A percentile compares a stretch with the other conserved stretches of the same genome.
Evolutionary conservation across 2,329 filamentous ascomycete genomes (phyloP).

Genomic region (Byssothecium circinans): DNA sequence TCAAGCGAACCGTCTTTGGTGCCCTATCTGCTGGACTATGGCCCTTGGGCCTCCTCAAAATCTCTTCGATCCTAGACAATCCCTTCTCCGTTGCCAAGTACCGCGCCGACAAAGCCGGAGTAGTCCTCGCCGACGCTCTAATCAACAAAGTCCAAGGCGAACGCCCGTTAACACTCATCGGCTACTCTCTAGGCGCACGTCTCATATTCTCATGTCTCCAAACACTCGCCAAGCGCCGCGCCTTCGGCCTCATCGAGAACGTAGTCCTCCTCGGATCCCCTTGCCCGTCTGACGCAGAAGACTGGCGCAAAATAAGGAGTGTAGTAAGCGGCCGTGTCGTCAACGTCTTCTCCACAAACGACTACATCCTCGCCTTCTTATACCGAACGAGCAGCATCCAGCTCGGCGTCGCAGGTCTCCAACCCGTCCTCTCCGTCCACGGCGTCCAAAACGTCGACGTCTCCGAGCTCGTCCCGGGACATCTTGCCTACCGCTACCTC

Average conservation of each 20-base stretch:
- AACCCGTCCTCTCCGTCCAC: constrained; percentile 68
- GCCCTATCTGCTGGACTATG: constrained; percentile 52
- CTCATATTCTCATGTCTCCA: constrained; percentile 82
- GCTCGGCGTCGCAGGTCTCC: constrained; percentile 79
- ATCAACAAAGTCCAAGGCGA: constrained; percentile 82
- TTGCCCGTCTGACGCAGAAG: constrained; percentile 67
- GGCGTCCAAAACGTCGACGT: constrained; percentile 64
- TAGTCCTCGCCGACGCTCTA: constrained; percentile 77
- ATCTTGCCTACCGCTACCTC: constrained; percentile 54
- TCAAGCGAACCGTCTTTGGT: constrained; percentile 61
- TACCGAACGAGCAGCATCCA: constrained; percentile 84
- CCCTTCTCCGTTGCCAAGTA: constrained; percentile 77
- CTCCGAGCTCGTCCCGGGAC: constrained; percentile 53
- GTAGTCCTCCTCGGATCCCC: constrained; percentile 83
- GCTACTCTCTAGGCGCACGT: constrained; percentile 78
- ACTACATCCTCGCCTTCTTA: constrained; percentile 83
- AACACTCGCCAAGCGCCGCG: constrained; percentile 72
- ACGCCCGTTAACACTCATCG: constrained; percentile 75
- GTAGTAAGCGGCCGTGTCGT: constrained; percentile 81
- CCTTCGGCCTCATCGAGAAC: constrained; percentile 81
- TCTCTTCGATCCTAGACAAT: constrained; percentile 69
- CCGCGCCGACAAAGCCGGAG: constrained; percentile 77
- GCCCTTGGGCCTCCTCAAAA: constrained; percentile 52
- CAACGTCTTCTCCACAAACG: constrained; percentile 86
- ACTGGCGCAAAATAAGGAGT: constrained; percentile 76